phyloP scores from a whole-genome alignment of 495 filamentous ascomycete species.

The Penicillium silybi region DNA sequence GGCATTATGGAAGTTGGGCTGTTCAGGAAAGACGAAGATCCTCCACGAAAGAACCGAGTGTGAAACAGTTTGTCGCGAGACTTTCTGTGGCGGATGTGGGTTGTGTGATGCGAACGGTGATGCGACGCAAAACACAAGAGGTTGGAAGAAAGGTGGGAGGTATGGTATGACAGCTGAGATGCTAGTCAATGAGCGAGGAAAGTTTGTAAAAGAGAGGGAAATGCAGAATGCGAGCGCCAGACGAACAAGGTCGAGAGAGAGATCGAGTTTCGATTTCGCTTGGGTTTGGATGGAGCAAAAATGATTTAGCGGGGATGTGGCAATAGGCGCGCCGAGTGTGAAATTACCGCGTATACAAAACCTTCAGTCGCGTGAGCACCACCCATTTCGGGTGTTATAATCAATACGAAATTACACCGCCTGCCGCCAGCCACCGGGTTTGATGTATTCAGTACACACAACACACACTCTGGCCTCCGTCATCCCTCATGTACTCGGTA shows the following conservation, averaged over 20 bases:
- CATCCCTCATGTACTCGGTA: not conserved
- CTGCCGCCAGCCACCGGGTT: slow-evolving; percentile 3
- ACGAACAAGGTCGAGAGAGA: slow-evolving; percentile 27
- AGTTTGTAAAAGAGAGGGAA: slow-evolving; percentile 4
- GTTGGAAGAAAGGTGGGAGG: slow-evolving; percentile 1
- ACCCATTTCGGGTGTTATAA: not conserved
- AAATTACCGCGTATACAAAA: slow-evolving; percentile 14
- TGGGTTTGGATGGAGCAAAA: slow-evolving; percentile 30
- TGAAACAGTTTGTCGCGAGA: slow-evolving; percentile 22
- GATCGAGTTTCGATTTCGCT: slow-evolving; percentile 31
- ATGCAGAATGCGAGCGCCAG: slow-evolving; percentile 25
- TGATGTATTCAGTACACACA: slow-evolving; percentile 16
- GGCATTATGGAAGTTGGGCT: slow-evolving; percentile 52
- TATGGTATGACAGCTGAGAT: slow-evolving; percentile 13
- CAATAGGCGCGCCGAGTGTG: slow-evolving; percentile 10
- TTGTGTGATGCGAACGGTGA: slow-evolving; percentile 26
- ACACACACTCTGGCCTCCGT: not conserved
- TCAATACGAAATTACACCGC: slow-evolving; percentile 1
- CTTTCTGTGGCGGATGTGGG: slow-evolving; percentile 18
- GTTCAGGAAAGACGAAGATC: slow-evolving; percentile 18
- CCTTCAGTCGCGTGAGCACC: slow-evolving; percentile 9
- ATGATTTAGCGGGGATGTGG: slow-evolving; percentile 28
- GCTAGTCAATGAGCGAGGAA: slow-evolving; percentile 17
- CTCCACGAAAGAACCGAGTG: slow-evolving; percentile 19
- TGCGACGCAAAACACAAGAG: slow-evolving; percentile 24